phyloP scores from a whole-genome alignment of 2,329 filamentous ascomycete species.

The Fusarium pilosicola region DNA sequence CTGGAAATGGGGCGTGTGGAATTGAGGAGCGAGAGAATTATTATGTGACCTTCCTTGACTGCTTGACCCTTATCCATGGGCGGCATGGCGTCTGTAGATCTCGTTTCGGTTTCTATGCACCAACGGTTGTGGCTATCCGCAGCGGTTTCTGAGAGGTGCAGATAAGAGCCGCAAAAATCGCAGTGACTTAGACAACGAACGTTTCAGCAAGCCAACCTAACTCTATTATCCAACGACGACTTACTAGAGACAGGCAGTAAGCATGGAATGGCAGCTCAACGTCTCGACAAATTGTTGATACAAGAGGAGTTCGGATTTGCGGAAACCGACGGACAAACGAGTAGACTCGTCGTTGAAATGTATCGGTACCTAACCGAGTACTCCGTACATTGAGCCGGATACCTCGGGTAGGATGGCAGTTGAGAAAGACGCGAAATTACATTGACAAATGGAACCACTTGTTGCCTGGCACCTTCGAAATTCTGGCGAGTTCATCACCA shows the following conservation, averaged over 20 bases:
- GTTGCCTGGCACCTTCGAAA: not conserved
- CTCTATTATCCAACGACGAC: conserved; percentile 20
- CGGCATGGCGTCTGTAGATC: conserved; percentile 37
- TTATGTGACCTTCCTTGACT: conserved; percentile 1
- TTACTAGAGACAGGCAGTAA: conserved; percentile 9
- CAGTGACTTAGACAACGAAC: conserved; percentile 11
- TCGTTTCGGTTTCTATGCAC: conserved; percentile 33
- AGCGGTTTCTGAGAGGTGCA: conserved; percentile 19
- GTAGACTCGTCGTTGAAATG: conserved; percentile 15
- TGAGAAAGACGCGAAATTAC: conserved; percentile 41
- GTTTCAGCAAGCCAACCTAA: conserved; percentile 14
- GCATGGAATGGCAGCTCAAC: conserved; percentile 28
- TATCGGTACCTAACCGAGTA: conserved; percentile 42
- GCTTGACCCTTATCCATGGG: conserved; percentile 26
- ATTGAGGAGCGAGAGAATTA: conserved; percentile 19
- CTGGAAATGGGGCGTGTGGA: conserved; percentile 12
- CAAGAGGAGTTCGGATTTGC: conserved; percentile 23
- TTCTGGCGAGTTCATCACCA: not conserved
- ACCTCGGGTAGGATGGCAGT: conserved; percentile 7
- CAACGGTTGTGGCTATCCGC: conserved; percentile 33
- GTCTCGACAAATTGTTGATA: conserved; percentile 8
- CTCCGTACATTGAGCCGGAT: conserved; percentile 4
- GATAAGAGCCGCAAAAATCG: conserved; percentile 36
- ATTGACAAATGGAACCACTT: conserved; percentile 23
- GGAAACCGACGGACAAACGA: conserved; percentile 40